Percentiles rank a stretch among this genome's conserved stretches.
Evolutionary conservation across 306 rosid species (phyloP).

Genomic region (Abrus pulchellus): DNA sequence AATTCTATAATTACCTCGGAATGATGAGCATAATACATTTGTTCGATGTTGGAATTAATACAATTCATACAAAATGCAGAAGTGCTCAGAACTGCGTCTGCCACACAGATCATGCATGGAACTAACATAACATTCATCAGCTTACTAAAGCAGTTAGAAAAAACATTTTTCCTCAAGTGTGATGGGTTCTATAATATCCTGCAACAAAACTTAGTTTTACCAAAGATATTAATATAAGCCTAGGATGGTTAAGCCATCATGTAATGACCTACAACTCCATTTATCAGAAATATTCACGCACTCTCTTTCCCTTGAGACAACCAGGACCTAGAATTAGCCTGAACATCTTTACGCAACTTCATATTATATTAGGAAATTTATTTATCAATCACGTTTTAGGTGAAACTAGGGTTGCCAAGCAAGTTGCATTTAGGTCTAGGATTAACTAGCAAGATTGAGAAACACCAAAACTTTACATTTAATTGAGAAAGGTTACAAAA

Average conservation of each 20-base stretch:
- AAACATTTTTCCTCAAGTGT: not conserved
- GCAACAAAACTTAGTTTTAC: not conserved
- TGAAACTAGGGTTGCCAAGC: not conserved
- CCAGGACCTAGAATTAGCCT: not conserved
- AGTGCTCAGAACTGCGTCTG: constrained; percentile 2
- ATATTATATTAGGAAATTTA: not conserved
- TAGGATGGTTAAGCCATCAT: not conserved
- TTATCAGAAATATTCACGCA: not conserved
- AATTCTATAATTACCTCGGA: not conserved
- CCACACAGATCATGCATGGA: not conserved
- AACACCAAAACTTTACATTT: constrained; percentile 43
- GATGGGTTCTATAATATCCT: not conserved
- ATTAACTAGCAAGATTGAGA: constrained; percentile 37
- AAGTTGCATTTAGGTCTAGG: not conserved
- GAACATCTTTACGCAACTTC: not conserved
- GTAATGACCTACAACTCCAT: not conserved
- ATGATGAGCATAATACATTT: not conserved
- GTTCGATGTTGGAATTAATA: not conserved
- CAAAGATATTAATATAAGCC: not conserved
- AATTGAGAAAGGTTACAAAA: constrained; percentile 36
- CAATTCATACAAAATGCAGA: not conserved
- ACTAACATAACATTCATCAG: not conserved
- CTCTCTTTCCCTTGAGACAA: not conserved
- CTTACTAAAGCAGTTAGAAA: not conserved
- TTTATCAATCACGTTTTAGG: not conserved